Percentiles rank a stretch among this genome's conserved stretches.
phyloP scores from a whole-genome alignment of 2,329 filamentous ascomycete species.

The Zopfia rhizophila region DNA sequence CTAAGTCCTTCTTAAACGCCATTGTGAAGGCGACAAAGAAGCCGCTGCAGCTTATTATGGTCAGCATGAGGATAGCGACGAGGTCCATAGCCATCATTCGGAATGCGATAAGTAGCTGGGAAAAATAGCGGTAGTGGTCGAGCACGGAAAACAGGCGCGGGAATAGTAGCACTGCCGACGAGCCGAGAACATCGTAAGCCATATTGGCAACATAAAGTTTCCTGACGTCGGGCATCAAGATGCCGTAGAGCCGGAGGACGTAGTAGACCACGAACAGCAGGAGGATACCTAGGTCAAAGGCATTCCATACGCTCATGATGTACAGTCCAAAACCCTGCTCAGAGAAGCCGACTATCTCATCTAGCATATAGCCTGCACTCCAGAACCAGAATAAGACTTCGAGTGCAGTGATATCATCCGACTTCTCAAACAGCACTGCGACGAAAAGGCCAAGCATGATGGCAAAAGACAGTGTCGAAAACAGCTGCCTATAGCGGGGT shows the following conservation, averaged over 20 bases:
- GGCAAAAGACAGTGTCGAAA: conserved; percentile 88
- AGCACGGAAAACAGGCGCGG: conserved; percentile 92
- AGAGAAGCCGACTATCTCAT: conserved; percentile 94
- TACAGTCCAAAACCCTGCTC: conserved; percentile 97
- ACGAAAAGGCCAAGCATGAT: conserved; percentile 87
- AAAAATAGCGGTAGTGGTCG: conserved; percentile 96
- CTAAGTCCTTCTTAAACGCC: conserved; percentile 75
- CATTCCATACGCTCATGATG: conserved; percentile 98
- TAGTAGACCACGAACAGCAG: conserved; percentile 89
- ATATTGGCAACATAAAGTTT: conserved; percentile 78
- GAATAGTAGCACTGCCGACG: conserved; percentile 88
- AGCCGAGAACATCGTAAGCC: conserved; percentile 93
- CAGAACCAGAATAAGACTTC: conserved; percentile 97
- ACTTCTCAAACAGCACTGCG: conserved; percentile 80
- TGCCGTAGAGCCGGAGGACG: conserved; percentile 86
- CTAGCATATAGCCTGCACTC: conserved; percentile 96
- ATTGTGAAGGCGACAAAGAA: conserved; percentile 96
- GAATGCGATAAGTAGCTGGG: conserved; percentile 92
- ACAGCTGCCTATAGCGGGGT: conserved; percentile 88
- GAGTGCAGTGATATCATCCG: conserved; percentile 80
- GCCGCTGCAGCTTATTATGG: conserved; percentile 88
- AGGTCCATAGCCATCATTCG: conserved; percentile 93
- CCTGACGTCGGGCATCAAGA: conserved; percentile 79
- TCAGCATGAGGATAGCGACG: conserved; percentile 83
- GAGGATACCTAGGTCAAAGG: conserved; percentile 91